These are phyloP conservation scores for Phytopythium aichiense DNA, from an alignment of 352 stramenopile species.

Conservation along the genomic window DNA sequence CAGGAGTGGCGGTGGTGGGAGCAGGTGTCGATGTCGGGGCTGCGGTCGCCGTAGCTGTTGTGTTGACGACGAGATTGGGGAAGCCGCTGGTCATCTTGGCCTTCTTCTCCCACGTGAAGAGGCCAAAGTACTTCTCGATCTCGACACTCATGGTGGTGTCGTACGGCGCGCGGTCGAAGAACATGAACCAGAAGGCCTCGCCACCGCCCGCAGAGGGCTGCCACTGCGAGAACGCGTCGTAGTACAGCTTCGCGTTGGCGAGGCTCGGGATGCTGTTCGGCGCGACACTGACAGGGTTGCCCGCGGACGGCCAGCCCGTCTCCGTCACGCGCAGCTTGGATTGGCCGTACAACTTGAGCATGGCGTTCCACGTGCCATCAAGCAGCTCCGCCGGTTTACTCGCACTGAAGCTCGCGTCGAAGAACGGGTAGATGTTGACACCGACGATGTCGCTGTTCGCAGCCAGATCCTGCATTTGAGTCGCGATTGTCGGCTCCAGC, in stretches of 20 bases:
- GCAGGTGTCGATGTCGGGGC: neutral
- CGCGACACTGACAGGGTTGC: conserved; percentile 25
- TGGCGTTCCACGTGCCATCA: conserved; percentile 50
- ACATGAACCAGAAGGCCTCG: conserved; percentile 79
- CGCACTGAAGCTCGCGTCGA: conserved; percentile 50
- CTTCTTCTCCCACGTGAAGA: conserved; percentile 42
- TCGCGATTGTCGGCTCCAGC: conserved; percentile 21
- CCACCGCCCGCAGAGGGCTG: conserved; percentile 32
- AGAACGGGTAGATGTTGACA: conserved; percentile 83
- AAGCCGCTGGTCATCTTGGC: conserved; percentile 34
- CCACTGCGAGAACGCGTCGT: conserved; percentile 65
- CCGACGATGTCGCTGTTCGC: conserved; percentile 62
- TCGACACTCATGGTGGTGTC: conserved; percentile 46
- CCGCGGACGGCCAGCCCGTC: conserved; percentile 51
- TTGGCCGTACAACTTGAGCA: conserved; percentile 32
- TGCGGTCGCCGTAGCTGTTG: conserved; percentile 2
- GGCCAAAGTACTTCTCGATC: conserved; percentile 73
- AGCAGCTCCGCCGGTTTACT: conserved; percentile 42
- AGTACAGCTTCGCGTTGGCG: conserved; percentile 46
- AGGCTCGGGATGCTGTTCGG: conserved; percentile 46
- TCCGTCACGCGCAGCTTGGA: conserved; percentile 68
- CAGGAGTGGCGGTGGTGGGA: conserved; percentile 3
- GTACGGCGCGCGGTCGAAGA: conserved; percentile 56
- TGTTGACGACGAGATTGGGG: conserved; percentile 15
- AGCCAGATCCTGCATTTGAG: conserved; percentile 43